phyloP scores from a whole-genome alignment of 768 basidiomycete genomes.

The Collybiopsis luxurians region DNA sequence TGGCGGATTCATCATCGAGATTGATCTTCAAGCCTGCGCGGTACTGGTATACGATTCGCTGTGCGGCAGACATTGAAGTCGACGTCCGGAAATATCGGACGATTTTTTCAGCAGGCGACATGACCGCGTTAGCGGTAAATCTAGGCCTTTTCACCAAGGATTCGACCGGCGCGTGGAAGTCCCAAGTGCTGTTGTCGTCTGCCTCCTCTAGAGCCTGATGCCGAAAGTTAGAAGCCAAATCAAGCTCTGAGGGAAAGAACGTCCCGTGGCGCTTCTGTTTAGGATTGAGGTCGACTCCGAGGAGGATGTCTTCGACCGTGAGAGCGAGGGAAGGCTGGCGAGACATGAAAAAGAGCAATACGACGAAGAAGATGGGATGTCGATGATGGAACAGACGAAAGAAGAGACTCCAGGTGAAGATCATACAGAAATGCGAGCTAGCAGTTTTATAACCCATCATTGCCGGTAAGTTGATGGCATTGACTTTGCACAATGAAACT shows the following conservation, averaged over 20 bases:
- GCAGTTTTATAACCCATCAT: no score
- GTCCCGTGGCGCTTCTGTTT: not conserved
- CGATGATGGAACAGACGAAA: no score
- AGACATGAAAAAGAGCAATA: not conserved
- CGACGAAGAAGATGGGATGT: not conserved
- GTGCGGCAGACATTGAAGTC: slow-evolving; percentile 22
- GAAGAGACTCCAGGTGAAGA: no score
- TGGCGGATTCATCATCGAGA: not conserved
- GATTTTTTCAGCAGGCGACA: not conserved
- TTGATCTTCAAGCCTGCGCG: slow-evolving; percentile 28
- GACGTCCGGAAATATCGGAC: not conserved
- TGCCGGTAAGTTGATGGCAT: no score
- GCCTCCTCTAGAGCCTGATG: not conserved
- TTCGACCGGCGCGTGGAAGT: not conserved
- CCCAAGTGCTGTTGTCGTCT: slow-evolving; percentile 3
- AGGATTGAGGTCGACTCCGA: not conserved
- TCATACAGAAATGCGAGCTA: no score
- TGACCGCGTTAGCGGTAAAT: not conserved
- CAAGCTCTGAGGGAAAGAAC: slow-evolving; percentile 4
- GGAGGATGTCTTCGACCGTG: not conserved
- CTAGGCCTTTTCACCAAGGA: not conserved
- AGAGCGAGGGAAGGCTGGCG: not conserved
- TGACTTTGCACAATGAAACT: no score
- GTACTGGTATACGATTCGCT: slow-evolving; percentile 34
- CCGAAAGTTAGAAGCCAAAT: not conserved